Percentiles rank a stretch among this genome's conserved stretches.
Conservation (phyloP, 2,329 filamentous ascomycete species). For the Ophiosphaerella herpotricha region DNA sequence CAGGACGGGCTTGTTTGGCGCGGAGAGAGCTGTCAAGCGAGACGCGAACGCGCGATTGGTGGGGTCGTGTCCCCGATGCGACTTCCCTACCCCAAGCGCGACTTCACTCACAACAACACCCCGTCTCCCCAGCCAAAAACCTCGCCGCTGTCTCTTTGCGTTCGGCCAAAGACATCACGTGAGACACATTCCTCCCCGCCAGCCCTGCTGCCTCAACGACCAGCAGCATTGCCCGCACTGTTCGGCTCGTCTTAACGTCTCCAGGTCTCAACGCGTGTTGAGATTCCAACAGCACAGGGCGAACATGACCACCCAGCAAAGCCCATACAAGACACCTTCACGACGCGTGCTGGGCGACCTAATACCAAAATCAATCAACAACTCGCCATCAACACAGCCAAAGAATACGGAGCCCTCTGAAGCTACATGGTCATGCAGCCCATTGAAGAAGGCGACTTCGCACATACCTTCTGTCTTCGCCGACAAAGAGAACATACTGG, state of each 20-base stretch:
- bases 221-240: conserved; percentile 6
- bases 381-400: conserved; percentile 36
- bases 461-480: conserved; percentile 25
- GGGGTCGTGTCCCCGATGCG: conserved; percentile 9
- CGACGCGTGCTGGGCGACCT: conserved; percentile 44
- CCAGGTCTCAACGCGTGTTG: conserved; percentile 6
- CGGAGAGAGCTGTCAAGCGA: conserved; percentile 5
- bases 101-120: conserved; percentile 21
- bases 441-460: conserved; percentile 39
- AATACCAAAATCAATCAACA: conserved; percentile 42
- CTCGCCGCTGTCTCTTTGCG: conserved; percentile 1
- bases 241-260: conserved; percentile 26
- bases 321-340: conserved; percentile 30
- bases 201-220: background rate
- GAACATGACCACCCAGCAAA: conserved; percentile 26
- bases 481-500: conserved; percentile 38
- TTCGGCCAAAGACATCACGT: conserved; percentile 1
- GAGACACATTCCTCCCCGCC: conserved; percentile 8
- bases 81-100: conserved; percentile 28
- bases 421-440: conserved; percentile 34
- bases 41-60: conserved; percentile 2
- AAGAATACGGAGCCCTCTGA: conserved; percentile 24
- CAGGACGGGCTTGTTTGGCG: background rate
- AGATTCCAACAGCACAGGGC: background rate
- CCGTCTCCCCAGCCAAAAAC: conserved; percentile 3